Conservation (phyloP, 352 stramenopile genomes). For the Phytophthora sp. region DNA sequence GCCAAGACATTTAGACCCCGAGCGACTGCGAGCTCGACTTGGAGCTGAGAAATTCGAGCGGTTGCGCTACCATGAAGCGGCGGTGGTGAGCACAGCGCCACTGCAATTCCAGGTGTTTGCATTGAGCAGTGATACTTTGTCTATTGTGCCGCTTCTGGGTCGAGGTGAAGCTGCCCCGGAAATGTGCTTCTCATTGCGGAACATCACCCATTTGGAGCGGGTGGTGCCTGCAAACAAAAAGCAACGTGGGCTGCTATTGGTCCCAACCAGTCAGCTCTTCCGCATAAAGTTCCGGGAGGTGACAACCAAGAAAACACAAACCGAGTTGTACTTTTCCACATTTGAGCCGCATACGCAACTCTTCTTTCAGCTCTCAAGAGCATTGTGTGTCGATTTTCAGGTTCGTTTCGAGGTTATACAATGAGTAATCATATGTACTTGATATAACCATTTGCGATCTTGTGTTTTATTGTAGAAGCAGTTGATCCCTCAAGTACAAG, state of each 20-base stretch:
- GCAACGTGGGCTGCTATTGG: constrained; percentile 52
- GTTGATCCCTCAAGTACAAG: constrained; percentile 23
- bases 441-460: constrained; percentile 5
- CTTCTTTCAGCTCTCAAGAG: constrained; percentile 57
- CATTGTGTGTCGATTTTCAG: constrained; percentile 53
- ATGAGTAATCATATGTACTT: too few species aligned
- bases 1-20: constrained; percentile 59
- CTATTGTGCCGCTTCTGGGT: constrained; percentile 53
- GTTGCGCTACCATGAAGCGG: constrained; percentile 64
- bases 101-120: constrained; percentile 59
- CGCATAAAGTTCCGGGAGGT: constrained; percentile 35
- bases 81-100: constrained; percentile 41
- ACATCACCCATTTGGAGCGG: constrained; percentile 41
- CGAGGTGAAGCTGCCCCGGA: constrained; percentile 19
- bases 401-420: constrained; percentile 27
- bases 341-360: constrained; percentile 68
- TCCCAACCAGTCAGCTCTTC: constrained; percentile 59
- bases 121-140: constrained; percentile 48
- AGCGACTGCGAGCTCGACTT: constrained; percentile 54
- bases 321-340: constrained; percentile 56
- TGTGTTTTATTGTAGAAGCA: constrained; percentile 17
- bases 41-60: constrained; percentile 36
- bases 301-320: constrained; percentile 4
- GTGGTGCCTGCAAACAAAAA: constrained; percentile 46
- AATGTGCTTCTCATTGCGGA: constrained; percentile 33